phyloP scores from a whole-genome alignment of 2,329 filamentous ascomycete species.

The Endoconidiophora polonica region DNA sequence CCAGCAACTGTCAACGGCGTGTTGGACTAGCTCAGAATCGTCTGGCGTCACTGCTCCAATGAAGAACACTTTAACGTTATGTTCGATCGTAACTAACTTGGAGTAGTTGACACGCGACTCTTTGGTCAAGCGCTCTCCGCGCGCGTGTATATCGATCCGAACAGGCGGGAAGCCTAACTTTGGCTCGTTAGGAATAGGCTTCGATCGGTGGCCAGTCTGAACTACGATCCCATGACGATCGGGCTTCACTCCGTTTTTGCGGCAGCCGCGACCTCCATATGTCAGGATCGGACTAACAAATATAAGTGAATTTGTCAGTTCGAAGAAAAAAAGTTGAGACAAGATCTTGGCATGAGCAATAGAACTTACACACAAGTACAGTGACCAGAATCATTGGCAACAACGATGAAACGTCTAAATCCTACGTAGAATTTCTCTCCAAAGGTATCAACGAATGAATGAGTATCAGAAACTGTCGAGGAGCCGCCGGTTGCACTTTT shows the following conservation, averaged over 20 bases:
- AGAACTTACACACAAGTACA: slow-evolving; percentile 37
- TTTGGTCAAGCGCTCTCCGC: slow-evolving; percentile 28
- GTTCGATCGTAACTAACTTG: slow-evolving; percentile 38
- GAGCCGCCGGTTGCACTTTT: slow-evolving; percentile 18
- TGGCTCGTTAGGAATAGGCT: slow-evolving; percentile 26
- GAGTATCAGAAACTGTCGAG: slow-evolving; percentile 20
- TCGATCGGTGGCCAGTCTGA: slow-evolving; percentile 16
- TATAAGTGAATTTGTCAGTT: slow-evolving; percentile 10
- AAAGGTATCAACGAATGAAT: slow-evolving; percentile 21
- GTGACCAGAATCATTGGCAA: slow-evolving; percentile 34
- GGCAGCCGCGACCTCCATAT: slow-evolving; percentile 35
- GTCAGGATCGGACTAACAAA: slow-evolving; percentile 35
- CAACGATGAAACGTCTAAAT: slow-evolving; percentile 37
- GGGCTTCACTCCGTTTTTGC: slow-evolving; percentile 35
- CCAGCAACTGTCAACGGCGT: slow-evolving; percentile 35
- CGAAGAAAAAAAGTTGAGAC: not conserved
- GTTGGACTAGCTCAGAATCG: slow-evolving; percentile 26
- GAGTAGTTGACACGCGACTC: slow-evolving; percentile 42
- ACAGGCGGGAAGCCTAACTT: slow-evolving; percentile 31
- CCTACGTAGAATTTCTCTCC: slow-evolving; percentile 29
- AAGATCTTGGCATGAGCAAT: not conserved
- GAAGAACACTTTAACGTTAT: slow-evolving; percentile 41
- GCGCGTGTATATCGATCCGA: slow-evolving; percentile 25
- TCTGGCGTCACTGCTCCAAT: slow-evolving; percentile 29
- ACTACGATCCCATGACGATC: slow-evolving; percentile 35